Percentiles rank a stretch among this genome's conserved stretches.
Conservation (phyloP, 257 asterid genomes). For the Plectranthus barbatus region DNA sequence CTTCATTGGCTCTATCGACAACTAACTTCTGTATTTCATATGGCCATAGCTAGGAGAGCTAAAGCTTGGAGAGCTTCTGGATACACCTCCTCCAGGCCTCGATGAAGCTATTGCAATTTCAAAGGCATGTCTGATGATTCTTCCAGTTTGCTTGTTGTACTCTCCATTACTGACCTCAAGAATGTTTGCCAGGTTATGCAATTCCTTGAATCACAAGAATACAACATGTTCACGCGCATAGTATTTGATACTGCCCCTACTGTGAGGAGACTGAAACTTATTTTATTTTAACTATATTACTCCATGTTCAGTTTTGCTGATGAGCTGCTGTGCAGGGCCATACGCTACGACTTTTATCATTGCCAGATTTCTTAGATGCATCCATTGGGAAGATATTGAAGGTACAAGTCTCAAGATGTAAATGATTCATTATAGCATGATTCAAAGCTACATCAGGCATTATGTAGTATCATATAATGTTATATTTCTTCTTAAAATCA, state of each 20-base stretch:
- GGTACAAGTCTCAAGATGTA: conserved; percentile 40
- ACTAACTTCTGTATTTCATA: conserved; percentile 5
- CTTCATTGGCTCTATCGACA: background rate
- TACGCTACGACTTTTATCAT: conserved; percentile 76
- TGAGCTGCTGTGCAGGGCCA: conserved; percentile 61
- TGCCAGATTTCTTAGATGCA: conserved; percentile 95
- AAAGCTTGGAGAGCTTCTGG: conserved; percentile 97
- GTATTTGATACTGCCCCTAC: conserved; percentile 99
- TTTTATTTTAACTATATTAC: conserved; percentile 2
- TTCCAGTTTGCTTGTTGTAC: conserved; percentile 15
- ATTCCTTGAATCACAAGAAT: conserved; percentile 83
- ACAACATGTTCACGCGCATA: conserved; percentile 90
- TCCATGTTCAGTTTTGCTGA: conserved; percentile 14
- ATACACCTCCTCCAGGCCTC: conserved; percentile 98
- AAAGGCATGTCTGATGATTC: conserved; percentile 47
- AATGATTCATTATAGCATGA: background rate
- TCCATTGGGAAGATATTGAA: conserved; percentile 94
- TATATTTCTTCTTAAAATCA: background rate
- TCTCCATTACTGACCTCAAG: conserved; percentile 24
- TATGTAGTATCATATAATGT: background rate
- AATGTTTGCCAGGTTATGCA: conserved; percentile 74
- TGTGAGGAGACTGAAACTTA: conserved; percentile 39
- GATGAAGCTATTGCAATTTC: conserved; percentile 99
- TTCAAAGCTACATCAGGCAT: background rate
- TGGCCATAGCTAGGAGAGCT: conserved; percentile 78